Evolutionary conservation across 192 early-diverging fungal species (phyloP).

Genomic region (Rhizophagus clarus): DNA sequence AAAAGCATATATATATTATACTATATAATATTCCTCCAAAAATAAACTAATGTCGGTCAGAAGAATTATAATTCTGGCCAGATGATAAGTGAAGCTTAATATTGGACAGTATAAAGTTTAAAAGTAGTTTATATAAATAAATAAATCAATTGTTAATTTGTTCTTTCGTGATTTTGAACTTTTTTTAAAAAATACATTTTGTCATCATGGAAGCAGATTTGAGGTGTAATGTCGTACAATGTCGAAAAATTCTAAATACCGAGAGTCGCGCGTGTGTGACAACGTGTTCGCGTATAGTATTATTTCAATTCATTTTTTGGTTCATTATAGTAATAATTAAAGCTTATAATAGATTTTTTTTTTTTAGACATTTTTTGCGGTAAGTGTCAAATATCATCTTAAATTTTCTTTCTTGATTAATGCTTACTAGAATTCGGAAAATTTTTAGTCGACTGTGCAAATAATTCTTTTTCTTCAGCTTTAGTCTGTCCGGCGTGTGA

Average conservation of each 20-base stretch:
- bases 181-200: too few species aligned
- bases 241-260: conserved; percentile 19
- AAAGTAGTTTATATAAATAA: too few species aligned
- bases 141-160: too few species aligned
- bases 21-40: too few species aligned
- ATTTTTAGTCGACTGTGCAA: conserved; percentile 51
- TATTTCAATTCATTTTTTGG: neutral
- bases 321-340: neutral
- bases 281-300: conserved; percentile 63
- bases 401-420: neutral
- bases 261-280: conserved; percentile 57
- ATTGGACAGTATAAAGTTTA: too few species aligned
- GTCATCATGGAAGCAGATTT: conserved; percentile 22
- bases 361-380: conserved; percentile 67
- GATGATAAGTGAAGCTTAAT: too few species aligned
- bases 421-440: neutral
- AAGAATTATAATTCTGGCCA: too few species aligned
- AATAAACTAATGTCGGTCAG: too few species aligned
- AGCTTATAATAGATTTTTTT: neutral
- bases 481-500: conserved; percentile 67
- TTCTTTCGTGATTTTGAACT: too few species aligned
- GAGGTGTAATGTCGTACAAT: conserved; percentile 27
- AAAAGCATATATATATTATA: too few species aligned
- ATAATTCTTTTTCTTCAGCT: conserved; percentile 47
- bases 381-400: neutral